Evolutionary conservation across 2,329 filamentous ascomycete genomes (phyloP).

Genomic region (Calonectria honghensis): DNA sequence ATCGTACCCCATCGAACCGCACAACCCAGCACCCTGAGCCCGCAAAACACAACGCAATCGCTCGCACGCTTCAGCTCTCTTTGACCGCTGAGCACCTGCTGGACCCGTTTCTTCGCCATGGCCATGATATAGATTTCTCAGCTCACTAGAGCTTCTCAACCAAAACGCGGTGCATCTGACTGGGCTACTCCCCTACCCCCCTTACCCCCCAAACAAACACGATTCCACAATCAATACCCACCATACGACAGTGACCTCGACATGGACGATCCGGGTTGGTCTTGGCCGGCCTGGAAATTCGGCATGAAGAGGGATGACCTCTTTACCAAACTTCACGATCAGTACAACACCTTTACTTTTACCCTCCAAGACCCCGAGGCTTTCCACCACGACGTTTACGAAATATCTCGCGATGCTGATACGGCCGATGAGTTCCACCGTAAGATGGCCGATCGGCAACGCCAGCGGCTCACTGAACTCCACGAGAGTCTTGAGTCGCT

Average conservation of each 20-base stretch:
- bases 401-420: constrained; percentile 71
- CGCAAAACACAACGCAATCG: constrained; percentile 38
- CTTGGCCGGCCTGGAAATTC: constrained; percentile 79
- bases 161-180: constrained; percentile 45
- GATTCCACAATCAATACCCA: constrained; percentile 41
- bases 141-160: constrained; percentile 53
- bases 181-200: constrained; percentile 52
- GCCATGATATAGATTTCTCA: constrained; percentile 53
- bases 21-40: constrained; percentile 41
- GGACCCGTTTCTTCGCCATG: constrained; percentile 47
- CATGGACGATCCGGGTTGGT: constrained; percentile 73
- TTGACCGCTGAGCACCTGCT: constrained; percentile 48
- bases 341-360: constrained; percentile 75
- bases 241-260: constrained; percentile 67
- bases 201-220: constrained; percentile 42
- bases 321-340: constrained; percentile 74
- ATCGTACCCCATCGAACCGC: constrained; percentile 43
- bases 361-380: constrained; percentile 76
- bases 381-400: constrained; percentile 77
- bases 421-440: constrained; percentile 73
- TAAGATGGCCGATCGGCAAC: constrained; percentile 72
- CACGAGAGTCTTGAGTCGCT: constrained; percentile 74
- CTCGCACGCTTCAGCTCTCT: constrained; percentile 48
- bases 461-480: constrained; percentile 72
- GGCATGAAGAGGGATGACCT: constrained; percentile 76